Evolutionary conservation across 139 green algal genomes (phyloP), one percentile per base, ranked within the genome.

Genomic region (Bryopsis sp.): DNA sequence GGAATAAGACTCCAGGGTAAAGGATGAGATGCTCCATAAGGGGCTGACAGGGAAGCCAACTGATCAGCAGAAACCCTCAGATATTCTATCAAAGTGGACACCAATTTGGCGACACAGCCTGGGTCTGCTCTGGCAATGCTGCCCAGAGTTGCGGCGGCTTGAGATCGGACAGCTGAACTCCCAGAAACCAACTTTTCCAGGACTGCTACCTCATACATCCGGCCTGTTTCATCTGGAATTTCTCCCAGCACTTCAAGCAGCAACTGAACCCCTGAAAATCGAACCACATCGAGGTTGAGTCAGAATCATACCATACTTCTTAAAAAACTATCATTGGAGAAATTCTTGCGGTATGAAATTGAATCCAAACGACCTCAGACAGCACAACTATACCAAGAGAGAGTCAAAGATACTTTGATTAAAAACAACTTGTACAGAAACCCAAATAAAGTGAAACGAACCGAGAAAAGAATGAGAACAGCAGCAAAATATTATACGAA

Each of bases 221-320:
- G 72, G 24, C 67, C 47, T 22, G 63, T 48, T 37, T 84, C 76
- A 2, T 36, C 28, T 0, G 74, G 43, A 34, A 93, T 73, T 78
- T 92, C 90, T 22, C 90, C 90, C 31, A 96, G 74, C 1, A 81
- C 69, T 61, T 89, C 85, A 57, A 96, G 48, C 71, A 95, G 67
- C 36, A 89, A 71, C 0, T 78, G 74, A 39, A 88, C 68, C 2
- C 72, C 74, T 79, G 74, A 35, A 31, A n/a, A n/a, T n/a, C n/a
- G n/a, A n/a, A n/a, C n/a, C n/a, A n/a, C n/a, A n/a, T n/a, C n/a
- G n/a, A n/a, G n/a, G n/a, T n/a, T n/a, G n/a, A n/a, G n/a, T n/a
- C n/a, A n/a, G n/a, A n/a, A n/a, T n/a, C n/a, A n/a, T n/a, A n/a
- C n/a, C n/a, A n/a, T n/a, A n/a, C n/a, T n/a, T n/a, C n/a, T n/a